These are phyloP conservation scores for Babesia sp. DNA, from an alignment of 169 alveolate genomes.

Conservation along the genomic window DNA sequence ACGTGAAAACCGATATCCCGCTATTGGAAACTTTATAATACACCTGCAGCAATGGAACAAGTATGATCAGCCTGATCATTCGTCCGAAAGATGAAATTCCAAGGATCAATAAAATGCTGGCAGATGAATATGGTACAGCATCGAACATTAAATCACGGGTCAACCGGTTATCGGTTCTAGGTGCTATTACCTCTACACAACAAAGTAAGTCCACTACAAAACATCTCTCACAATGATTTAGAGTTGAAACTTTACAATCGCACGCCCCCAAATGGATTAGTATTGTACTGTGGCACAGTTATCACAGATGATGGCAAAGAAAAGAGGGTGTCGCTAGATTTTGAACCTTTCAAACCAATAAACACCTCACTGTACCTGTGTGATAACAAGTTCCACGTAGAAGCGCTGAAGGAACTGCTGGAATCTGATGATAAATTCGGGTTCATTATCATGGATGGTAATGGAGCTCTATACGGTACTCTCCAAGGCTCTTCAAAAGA, in stretches of 20 bases:
- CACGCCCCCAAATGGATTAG: conserved; percentile 98
- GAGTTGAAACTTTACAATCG: conserved; percentile 91
- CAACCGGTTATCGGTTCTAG: conserved; percentile 94
- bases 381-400: conserved; percentile 95
- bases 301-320: conserved; percentile 95
- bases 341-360: conserved; percentile 98
- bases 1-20: neutral
- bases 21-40: neutral
- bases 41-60: conserved; percentile 89
- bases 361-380: conserved; percentile 95
- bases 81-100: conserved; percentile 96
- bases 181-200: conserved; percentile 97
- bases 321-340: conserved; percentile 92
- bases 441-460: conserved; percentile 97
- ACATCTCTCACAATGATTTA: conserved; percentile 14
- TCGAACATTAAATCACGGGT: conserved; percentile 95
- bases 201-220: conserved; percentile 83
- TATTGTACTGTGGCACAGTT: conserved; percentile 95
- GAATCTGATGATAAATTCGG: conserved; percentile 97
- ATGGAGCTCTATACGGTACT: conserved; percentile 96
- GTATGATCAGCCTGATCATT: conserved; percentile 95
- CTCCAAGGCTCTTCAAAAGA: conserved; percentile 93
- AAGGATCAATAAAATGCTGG: conserved; percentile 90
- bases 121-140: conserved; percentile 96
- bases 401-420: conserved; percentile 82